Conservation (phyloP, 495 filamentous ascomycete genomes). For the Cairneyella variabilis region DNA sequence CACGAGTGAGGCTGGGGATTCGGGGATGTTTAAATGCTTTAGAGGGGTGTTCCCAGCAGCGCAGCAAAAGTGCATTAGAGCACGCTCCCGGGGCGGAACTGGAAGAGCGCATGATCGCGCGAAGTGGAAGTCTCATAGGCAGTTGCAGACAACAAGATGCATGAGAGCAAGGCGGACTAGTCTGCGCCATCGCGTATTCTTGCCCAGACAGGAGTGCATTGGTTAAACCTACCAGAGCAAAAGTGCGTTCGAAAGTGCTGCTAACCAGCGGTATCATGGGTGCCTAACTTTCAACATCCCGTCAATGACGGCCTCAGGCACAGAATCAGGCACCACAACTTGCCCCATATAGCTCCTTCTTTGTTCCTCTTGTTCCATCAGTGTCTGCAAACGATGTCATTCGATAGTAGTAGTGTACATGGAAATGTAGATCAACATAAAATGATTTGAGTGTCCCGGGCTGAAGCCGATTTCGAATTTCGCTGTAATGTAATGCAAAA, state of each 20-base stretch:
- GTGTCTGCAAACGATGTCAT: too few species aligned
- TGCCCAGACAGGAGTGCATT: neutral
- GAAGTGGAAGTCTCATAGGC: neutral
- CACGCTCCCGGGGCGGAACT: neutral
- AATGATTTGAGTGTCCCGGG: too few species aligned
- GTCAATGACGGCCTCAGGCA: too few species aligned
- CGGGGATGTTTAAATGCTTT: neutral
- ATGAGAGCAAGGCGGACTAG: neutral
- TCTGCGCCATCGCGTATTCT: neutral
- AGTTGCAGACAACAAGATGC: neutral
- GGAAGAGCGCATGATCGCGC: neutral
- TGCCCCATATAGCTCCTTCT: too few species aligned
- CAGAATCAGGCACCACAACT: too few species aligned
- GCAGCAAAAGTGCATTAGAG: neutral
- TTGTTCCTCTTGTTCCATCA: too few species aligned
- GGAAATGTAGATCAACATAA: too few species aligned
- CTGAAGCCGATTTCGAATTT: too few species aligned
- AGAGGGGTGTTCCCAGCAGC: neutral
- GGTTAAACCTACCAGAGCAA: neutral
- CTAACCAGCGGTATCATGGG: too few species aligned
- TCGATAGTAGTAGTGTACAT: too few species aligned
- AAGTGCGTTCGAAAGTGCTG: neutral
- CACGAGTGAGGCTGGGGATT: neutral
- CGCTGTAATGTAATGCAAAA: neutral
- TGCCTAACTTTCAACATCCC: too few species aligned